phyloP scores from a whole-genome alignment of 257 asterid species.

The Salvia splendens region DNA sequence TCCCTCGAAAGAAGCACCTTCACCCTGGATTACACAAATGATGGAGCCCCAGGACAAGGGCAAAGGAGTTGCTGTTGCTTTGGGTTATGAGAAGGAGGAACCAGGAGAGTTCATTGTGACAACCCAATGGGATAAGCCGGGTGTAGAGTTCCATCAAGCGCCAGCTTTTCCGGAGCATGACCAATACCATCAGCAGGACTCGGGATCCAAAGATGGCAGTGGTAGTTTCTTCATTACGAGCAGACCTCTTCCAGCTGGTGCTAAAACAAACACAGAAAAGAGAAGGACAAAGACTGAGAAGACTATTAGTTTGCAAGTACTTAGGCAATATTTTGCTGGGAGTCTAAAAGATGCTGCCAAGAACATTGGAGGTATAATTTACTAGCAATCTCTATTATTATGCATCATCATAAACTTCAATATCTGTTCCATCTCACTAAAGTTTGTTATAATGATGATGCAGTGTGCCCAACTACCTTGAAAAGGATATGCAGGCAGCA shows the following conservation, averaged over 20 bases:
- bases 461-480: slow-evolving; percentile 91
- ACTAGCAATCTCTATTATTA: background rate
- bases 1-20: slow-evolving; percentile 32
- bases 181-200: slow-evolving; percentile 40
- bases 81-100: slow-evolving; percentile 45
- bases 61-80: slow-evolving; percentile 47
- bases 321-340: slow-evolving; percentile 73
- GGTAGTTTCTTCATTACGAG: slow-evolving; percentile 43
- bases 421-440: background rate
- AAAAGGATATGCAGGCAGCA: slow-evolving; percentile 89
- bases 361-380: slow-evolving; percentile 67
- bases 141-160: slow-evolving; percentile 31
- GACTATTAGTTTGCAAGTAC: slow-evolving; percentile 67
- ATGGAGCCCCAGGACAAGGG: slow-evolving; percentile 51
- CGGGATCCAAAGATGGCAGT: slow-evolving; percentile 41
- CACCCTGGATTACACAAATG: slow-evolving; percentile 51
- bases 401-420: slow-evolving; percentile 6
- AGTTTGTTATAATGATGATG: slow-evolving; percentile 23
- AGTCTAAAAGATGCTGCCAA: slow-evolving; percentile 86
- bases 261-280: slow-evolving; percentile 51
- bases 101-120: slow-evolving; percentile 51
- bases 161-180: slow-evolving; percentile 35
- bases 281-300: slow-evolving; percentile 65
- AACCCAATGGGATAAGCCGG: slow-evolving; percentile 43
- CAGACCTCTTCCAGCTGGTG: slow-evolving; percentile 35